Conservation (phyloP, 352 stramenopile genomes). For the Globisporangium viniferum region DNA sequence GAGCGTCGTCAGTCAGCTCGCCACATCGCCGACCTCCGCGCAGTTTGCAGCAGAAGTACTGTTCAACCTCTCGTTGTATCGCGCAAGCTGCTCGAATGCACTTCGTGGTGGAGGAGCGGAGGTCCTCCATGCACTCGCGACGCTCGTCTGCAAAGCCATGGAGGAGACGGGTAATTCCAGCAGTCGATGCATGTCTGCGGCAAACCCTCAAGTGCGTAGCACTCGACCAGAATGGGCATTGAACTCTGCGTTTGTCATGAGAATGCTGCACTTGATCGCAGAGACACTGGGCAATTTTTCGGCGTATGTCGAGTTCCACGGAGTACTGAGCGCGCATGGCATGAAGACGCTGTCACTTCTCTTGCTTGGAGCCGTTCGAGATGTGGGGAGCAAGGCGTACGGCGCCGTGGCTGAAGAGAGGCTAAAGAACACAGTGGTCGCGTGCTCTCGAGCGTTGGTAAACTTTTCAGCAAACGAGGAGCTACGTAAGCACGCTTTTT, state of each 20-base stretch:
- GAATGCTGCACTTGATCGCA: slow-evolving; percentile 44
- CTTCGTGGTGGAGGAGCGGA: slow-evolving; percentile 62
- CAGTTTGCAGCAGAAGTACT: slow-evolving; percentile 61
- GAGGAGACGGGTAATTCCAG: slow-evolving; percentile 28
- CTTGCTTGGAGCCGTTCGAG: slow-evolving; percentile 37
- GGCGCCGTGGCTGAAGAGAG: slow-evolving; percentile 34
- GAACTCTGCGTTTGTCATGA: slow-evolving; percentile 18
- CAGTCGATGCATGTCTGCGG: slow-evolving; percentile 9
- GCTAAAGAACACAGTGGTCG: slow-evolving; percentile 37
- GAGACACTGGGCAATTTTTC: slow-evolving; percentile 71
- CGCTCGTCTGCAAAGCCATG: slow-evolving; percentile 39
- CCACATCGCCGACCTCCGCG: slow-evolving; percentile 27
- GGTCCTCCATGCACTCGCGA: slow-evolving; percentile 44
- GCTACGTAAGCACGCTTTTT: slow-evolving; percentile 43
- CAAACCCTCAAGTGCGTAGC: neutral
- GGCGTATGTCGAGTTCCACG: slow-evolving; percentile 58
- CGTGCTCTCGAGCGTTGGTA: slow-evolving; percentile 53
- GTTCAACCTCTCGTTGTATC: slow-evolving; percentile 72
- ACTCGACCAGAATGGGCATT: slow-evolving; percentile 10
- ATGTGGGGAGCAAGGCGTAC: slow-evolving; percentile 40
- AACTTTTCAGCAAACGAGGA: slow-evolving; percentile 77
- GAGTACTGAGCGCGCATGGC: slow-evolving; percentile 35
- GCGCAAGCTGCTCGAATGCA: slow-evolving; percentile 43
- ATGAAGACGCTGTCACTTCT: slow-evolving; percentile 58
- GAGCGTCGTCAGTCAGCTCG: slow-evolving; percentile 58